phyloP scores from a whole-genome alignment of 1,284 basidiomycete species.

The Sphaerobolus stellatus region DNA sequence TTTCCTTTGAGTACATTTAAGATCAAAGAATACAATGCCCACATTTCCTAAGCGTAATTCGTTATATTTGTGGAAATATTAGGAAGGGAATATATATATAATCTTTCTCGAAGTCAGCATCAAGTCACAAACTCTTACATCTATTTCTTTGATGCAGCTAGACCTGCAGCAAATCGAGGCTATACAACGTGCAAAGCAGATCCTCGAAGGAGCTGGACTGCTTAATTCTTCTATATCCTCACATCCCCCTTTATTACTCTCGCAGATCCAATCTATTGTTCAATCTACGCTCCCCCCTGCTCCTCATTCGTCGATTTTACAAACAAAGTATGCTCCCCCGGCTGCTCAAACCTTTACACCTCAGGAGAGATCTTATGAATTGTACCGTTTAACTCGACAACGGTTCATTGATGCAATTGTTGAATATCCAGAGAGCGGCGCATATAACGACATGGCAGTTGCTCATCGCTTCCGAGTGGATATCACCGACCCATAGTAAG shows the following conservation, averaged over 20 bases:
- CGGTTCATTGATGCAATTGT: background rate
- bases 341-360: background rate
- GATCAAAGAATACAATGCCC: too few relatives aligned
- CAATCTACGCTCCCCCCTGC: background rate
- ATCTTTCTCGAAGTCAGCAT: too few relatives aligned
- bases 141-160: too few relatives aligned
- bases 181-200: background rate
- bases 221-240: background rate
- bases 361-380: background rate
- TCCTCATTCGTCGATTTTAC: background rate
- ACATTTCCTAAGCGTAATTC: too few relatives aligned
- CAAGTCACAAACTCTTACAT: too few relatives aligned
- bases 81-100: too few relatives aligned
- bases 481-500: too few relatives aligned
- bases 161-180: background rate
- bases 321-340: background rate
- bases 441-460: background rate
- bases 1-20: too few relatives aligned
- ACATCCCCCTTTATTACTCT: background rate
- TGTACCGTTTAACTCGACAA: constrained; percentile 1
- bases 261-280: background rate
- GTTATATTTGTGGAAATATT: too few relatives aligned
- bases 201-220: background rate
- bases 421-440: constrained; percentile 6
- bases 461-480: background rate